Percentiles rank a stretch among this genome's conserved stretches.
Evolutionary conservation across 2,329 filamentous ascomycete species (phyloP).

Genomic region (Colletotrichum euphorbiae): DNA sequence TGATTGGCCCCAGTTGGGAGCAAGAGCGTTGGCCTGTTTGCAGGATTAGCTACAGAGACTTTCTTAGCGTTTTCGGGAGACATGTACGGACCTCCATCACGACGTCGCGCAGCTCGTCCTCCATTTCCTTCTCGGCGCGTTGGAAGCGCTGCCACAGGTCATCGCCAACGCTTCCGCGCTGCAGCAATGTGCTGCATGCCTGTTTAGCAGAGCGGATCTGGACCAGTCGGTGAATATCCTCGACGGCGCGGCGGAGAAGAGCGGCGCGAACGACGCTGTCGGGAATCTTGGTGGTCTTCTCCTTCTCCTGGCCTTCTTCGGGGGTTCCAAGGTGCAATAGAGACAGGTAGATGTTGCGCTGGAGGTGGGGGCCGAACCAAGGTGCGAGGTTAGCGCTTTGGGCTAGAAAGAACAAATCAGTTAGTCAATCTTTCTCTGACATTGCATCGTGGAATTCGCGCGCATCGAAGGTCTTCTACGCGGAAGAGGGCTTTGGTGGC

Average conservation of each 20-base stretch:
- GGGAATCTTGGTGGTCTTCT: conserved; percentile 78
- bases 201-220: conserved; percentile 90
- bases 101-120: conserved; percentile 94
- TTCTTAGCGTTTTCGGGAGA: neutral
- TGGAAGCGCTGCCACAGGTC: conserved; percentile 94
- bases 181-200: conserved; percentile 83
- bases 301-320: conserved; percentile 72
- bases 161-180: conserved; percentile 93
- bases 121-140: conserved; percentile 96
- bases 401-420: conserved; percentile 57
- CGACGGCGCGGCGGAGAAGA: conserved; percentile 86
- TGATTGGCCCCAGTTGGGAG: conserved; percentile 88
- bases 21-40: conserved; percentile 86
- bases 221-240: conserved; percentile 93
- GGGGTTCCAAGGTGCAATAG: conserved; percentile 82
- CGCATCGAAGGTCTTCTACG: neutral
- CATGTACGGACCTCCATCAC: conserved; percentile 79
- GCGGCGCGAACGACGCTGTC: conserved; percentile 90
- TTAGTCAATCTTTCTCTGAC: neutral
- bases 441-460: neutral
- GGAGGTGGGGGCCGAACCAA: conserved; percentile 92
- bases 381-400: conserved; percentile 88
- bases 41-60: conserved; percentile 13
- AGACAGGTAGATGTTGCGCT: conserved; percentile 94
- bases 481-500: neutral